Conservation (phyloP, 2,329 filamentous ascomycete genomes). For the Zarea fungicola region DNA sequence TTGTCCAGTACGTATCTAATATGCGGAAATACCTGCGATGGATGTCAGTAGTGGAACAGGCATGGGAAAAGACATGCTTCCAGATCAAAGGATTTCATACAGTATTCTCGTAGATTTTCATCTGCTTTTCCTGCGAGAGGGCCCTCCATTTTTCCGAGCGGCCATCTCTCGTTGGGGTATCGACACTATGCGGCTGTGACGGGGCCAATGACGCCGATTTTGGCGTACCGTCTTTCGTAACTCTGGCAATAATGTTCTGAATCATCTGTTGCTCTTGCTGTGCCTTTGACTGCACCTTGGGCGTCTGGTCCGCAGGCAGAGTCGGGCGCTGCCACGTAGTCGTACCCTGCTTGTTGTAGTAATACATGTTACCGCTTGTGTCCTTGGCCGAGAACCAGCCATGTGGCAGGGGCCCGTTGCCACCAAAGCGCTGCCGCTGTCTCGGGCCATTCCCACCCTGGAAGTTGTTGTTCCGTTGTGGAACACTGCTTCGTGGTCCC, state of each 20-base stretch:
- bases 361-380: slow-evolving; percentile 69
- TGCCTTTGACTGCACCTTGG: slow-evolving; percentile 60
- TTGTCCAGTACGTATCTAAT: slow-evolving; percentile 83
- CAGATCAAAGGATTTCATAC: slow-evolving; percentile 47
- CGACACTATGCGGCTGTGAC: slow-evolving; percentile 54
- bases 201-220: slow-evolving; percentile 35
- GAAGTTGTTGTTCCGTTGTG: slow-evolving; percentile 48
- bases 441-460: slow-evolving; percentile 37
- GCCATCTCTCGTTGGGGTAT: slow-evolving; percentile 49
- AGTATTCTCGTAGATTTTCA: slow-evolving; percentile 91
- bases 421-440: slow-evolving; percentile 41
- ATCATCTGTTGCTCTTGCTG: slow-evolving; percentile 64
- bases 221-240: slow-evolving; percentile 62
- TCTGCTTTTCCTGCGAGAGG: slow-evolving; percentile 75
- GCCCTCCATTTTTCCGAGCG: slow-evolving; percentile 68
- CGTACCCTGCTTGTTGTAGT: slow-evolving; percentile 71
- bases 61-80: neutral
- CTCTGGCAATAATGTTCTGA: slow-evolving; percentile 79
- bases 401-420: slow-evolving; percentile 56
- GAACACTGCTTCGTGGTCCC: slow-evolving; percentile 55
- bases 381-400: slow-evolving; percentile 82
- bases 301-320: slow-evolving; percentile 55
- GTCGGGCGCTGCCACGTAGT: slow-evolving; percentile 81
- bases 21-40: slow-evolving; percentile 67
- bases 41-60: too few species aligned